Base-by-base conservation (phyloP, 495 filamentous ascomycete species). In the Annulohypoxylon bovei region DNA sequence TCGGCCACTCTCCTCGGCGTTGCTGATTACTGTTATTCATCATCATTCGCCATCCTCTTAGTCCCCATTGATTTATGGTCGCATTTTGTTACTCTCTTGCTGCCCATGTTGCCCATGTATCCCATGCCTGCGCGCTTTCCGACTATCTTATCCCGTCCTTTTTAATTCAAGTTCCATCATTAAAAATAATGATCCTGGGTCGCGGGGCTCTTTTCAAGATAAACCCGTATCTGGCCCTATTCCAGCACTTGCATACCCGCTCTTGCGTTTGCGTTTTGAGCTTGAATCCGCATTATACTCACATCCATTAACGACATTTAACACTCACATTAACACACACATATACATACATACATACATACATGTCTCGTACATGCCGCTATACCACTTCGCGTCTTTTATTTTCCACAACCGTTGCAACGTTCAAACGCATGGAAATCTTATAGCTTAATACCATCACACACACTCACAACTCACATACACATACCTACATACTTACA, bases 201-300 rank as follows among this genome's bases (percentile, higher is more conserved):
- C 59, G 69, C 64, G 64, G 69, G 69, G 64, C 69, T 60, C 39
- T 63, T 47, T 49, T 64, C 53, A 53, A 67, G 69, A 72, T 72
- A 72, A 67, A 67, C 69, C 69, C 64, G 69, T 66, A 72, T 72
- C 68, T 71, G 62, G 58, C 57, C 68, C 64, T 72, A 67, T 58
- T 44, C 69, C 69, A 72, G 55, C 65, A 73, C 70, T 73, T 73
- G 70, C 70, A 73, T 73, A 73, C 70, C 70, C 70, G 70, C 70
- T 68, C 70, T 66, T 73, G 70, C 70, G 70, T 73, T 73, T 65
- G 65, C 46, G 46, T 50, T 28, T 50, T 50, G 46, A 50, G 58
- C 33, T 73, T 54, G 62, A 73, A 65, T 65, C 62, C 65, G 60
- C 65, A 73, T 72, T 69, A 69, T 66, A 69, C 46, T 47, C 22